A percentile compares a stretch with the other conserved stretches of the same genome.
phyloP scores from a whole-genome alignment of 495 filamentous ascomycete genomes.

The Xylaria intraflava region DNA sequence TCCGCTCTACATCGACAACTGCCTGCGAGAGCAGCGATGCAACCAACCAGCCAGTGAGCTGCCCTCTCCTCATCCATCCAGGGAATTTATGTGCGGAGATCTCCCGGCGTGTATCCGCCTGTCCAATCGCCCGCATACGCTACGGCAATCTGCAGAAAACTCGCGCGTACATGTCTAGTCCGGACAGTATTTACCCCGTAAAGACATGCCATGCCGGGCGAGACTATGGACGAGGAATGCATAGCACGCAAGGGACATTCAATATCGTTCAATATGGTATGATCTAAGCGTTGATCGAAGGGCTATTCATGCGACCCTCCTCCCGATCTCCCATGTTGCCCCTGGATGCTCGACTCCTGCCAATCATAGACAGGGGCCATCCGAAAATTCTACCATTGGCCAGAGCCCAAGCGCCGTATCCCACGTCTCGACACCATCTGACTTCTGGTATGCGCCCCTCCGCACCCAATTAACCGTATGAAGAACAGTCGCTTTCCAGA shows the following conservation, averaged over 20 bases:
- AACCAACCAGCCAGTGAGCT: conserved; percentile 3
- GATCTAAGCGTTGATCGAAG: background rate
- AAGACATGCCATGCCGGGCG: no score
- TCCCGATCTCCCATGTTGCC: background rate
- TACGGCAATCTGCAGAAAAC: background rate
- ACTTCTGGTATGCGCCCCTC: conserved; percentile 3
- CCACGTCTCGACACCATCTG: conserved; percentile 1
- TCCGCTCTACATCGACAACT: background rate
- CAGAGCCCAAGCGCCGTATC: background rate
- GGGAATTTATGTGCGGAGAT: background rate
- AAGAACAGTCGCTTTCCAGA: background rate
- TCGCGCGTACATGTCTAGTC: background rate
- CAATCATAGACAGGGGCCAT: background rate
- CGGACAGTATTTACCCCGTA: background rate
- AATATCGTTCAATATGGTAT: no score
- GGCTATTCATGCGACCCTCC: background rate
- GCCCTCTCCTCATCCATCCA: background rate
- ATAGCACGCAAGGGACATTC: no score
- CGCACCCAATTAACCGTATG: background rate
- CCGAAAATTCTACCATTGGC: conserved; percentile 1
- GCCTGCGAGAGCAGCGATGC: background rate
- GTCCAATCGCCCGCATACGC: conserved; percentile 12
- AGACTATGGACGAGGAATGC: no score
- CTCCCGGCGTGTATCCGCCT: conserved; percentile 11
- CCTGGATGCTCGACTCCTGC: background rate